Conservation (phyloP, 257 asterid species). For the Solanum phureja region DNA sequence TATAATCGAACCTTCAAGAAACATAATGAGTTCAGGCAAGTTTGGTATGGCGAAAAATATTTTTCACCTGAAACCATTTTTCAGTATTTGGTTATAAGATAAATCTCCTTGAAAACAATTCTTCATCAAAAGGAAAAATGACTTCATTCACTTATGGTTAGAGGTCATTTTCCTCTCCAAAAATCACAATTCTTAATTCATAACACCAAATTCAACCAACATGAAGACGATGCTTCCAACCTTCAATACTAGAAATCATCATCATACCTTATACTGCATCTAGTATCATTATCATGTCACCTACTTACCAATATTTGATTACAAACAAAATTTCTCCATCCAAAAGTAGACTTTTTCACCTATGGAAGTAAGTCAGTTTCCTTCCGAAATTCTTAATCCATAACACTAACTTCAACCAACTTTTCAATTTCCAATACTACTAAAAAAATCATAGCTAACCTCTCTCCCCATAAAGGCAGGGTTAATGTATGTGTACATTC, state of each 20-base stretch:
- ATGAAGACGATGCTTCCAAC: not conserved
- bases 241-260: not conserved
- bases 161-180: not conserved
- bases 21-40: not conserved
- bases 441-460: not conserved
- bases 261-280: not conserved
- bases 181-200: not conserved
- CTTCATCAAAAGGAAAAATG: not conserved
- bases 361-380: not conserved
- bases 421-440: not conserved
- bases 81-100: not conserved
- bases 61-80: not conserved
- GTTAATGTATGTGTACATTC: not conserved
- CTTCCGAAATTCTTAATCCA: not conserved
- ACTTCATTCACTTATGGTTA: not conserved
- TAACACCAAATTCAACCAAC: not conserved
- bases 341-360: not conserved
- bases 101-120: not conserved
- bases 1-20: not conserved
- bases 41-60: not conserved
- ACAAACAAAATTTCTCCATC: not conserved
- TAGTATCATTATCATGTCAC: not conserved
- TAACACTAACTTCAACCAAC: not conserved
- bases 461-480: not conserved
- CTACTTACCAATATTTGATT: not conserved